Evolutionary conservation across 345 rosid genomes (phyloP).

Genomic region (Ceriops zippeliana): DNA sequence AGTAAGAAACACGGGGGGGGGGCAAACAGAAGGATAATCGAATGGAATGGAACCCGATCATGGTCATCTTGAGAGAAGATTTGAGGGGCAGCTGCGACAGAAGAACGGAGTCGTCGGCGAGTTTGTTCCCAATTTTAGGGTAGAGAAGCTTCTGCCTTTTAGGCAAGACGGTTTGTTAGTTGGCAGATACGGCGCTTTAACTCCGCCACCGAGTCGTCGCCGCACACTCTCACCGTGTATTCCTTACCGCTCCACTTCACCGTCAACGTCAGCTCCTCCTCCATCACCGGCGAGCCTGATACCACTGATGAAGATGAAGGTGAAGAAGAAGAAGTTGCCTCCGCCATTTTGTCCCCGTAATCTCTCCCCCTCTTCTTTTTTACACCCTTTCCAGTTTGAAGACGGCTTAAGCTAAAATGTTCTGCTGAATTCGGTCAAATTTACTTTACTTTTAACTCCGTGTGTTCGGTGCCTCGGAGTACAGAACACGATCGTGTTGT

Average conservation of each 20-base stretch:
- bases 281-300: conserved; percentile 40
- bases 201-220: conserved; percentile 85
- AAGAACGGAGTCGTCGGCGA: conserved; percentile 67
- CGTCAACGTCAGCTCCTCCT: conserved; percentile 71
- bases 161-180: conserved; percentile 71
- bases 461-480: no score
- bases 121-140: conserved; percentile 81
- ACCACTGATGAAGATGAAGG: no score
- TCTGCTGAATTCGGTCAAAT: no score
- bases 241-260: conserved; percentile 96
- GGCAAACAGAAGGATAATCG: background rate
- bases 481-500: no score
- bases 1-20: background rate
- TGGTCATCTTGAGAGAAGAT: conserved; percentile 88
- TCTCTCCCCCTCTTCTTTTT: no score
- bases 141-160: conserved; percentile 94
- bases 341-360: no score
- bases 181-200: conserved; percentile 87
- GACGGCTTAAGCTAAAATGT: no score
- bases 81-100: conserved; percentile 78
- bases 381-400: no score
- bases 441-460: no score
- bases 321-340: no score
- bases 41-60: conserved; percentile 59
- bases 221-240: conserved; percentile 77